Conservation (phyloP, 1,284 basidiomycete species). For the Tylopilus orsonianus region DNA sequence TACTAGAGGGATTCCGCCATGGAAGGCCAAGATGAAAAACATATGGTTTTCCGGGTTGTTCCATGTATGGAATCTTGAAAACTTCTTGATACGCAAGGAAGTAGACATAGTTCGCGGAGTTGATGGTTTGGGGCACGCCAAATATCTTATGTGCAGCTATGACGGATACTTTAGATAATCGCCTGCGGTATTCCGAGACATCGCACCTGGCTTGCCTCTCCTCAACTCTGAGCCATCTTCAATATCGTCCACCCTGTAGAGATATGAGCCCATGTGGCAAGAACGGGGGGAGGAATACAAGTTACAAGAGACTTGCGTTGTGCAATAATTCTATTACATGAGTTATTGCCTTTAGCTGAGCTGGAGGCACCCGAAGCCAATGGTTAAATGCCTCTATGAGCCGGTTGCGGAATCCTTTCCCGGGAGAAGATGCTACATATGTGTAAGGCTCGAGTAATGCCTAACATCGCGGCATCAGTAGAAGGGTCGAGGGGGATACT, state of each 20-base stretch:
- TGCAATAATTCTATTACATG: conserved; percentile 89
- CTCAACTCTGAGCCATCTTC: conserved; percentile 79
- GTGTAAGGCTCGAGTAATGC: conserved; percentile 86
- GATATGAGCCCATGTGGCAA: background rate
- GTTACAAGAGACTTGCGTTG: conserved; percentile 72
- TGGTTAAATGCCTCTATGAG: conserved; percentile 92
- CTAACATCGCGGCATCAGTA: conserved; percentile 10
- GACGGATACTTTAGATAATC: background rate
- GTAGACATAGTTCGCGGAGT: conserved; percentile 87
- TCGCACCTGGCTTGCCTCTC: conserved; percentile 68
- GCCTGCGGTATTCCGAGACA: background rate
- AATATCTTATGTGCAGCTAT: conserved; percentile 80
- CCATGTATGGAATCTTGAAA: conserved; percentile 36
- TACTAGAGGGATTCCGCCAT: background rate
- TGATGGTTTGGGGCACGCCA: conserved; percentile 81
- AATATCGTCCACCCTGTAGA: conserved; percentile 75
- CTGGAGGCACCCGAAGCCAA: conserved; percentile 83
- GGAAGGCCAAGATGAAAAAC: conserved; percentile 40
- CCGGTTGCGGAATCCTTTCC: conserved; percentile 91
- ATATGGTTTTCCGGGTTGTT: conserved; percentile 2
- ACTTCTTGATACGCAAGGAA: conserved; percentile 85
- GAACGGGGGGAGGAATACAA: background rate
- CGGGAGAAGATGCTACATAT: conserved; percentile 83
- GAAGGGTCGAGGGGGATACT: background rate
- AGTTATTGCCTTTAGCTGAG: conserved; percentile 73